Evolutionary conservation across 2,329 filamentous ascomycete genomes (phyloP).

Genomic region (Ophiostoma himal-ulmi): DNA sequence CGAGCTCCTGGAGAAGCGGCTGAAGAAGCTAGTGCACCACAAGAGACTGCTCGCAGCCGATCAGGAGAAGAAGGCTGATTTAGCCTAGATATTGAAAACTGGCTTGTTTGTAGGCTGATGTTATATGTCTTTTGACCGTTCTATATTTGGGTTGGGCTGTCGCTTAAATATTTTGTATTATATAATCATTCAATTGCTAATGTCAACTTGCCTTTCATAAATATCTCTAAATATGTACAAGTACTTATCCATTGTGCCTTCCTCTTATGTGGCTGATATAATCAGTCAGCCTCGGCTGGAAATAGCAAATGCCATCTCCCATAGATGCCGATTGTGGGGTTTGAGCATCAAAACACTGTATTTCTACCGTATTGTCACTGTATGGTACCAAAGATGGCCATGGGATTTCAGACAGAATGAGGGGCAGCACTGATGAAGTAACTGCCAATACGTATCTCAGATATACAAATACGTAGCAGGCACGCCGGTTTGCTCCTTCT

Average conservation of each 20-base stretch:
- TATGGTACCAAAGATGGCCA: neutral
- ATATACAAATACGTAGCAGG: neutral
- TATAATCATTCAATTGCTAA: neutral
- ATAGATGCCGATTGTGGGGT: too few relatives aligned
- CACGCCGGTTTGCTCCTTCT: conserved; percentile 4
- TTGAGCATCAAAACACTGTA: neutral
- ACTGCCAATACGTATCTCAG: neutral
- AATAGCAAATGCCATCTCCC: neutral
- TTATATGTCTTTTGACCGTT: neutral
- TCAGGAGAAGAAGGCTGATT: conserved; percentile 4
- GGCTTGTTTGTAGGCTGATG: neutral
- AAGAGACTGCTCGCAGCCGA: conserved; percentile 9
- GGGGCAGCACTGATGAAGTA: neutral
- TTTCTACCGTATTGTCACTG: neutral
- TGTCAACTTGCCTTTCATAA: neutral
- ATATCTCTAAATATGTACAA: neutral
- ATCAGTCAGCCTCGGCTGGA: conserved; percentile 5
- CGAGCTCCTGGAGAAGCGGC: conserved; percentile 68
- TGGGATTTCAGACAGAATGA: conserved; percentile 2
- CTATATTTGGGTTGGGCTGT: neutral
- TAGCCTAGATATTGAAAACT: neutral
- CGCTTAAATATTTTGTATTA: neutral
- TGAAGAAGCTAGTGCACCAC: conserved; percentile 58
- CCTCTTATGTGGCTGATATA: too few relatives aligned
- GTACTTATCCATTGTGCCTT: neutral